A percentile compares a stretch with the other conserved stretches of the same genome.
phyloP scores from a whole-genome alignment of 192 early-diverging fungal genomes.

The Entomortierella chlamydospora region DNA sequence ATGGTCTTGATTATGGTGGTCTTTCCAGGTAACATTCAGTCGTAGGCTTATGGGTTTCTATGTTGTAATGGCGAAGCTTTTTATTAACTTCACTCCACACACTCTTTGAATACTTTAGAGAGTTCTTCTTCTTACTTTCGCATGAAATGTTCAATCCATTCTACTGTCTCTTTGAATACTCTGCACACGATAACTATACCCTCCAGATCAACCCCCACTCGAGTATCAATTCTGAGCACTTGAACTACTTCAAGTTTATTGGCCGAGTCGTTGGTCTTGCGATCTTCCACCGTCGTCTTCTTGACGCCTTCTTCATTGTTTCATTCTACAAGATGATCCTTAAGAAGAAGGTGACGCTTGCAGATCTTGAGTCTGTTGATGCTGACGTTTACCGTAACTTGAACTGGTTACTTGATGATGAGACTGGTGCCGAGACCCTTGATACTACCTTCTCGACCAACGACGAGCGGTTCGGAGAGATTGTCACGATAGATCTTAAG shows the following conservation, averaged over 20 bases:
- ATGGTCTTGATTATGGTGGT: slow-evolving; percentile 98
- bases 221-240: slow-evolving; percentile 95
- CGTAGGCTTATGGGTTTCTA: neutral
- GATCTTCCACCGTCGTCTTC: slow-evolving; percentile 96
- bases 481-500: slow-evolving; percentile 90
- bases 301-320: slow-evolving; percentile 96
- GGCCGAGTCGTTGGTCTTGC: slow-evolving; percentile 95
- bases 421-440: slow-evolving; percentile 82
- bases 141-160: slow-evolving; percentile 99
- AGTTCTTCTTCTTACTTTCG: slow-evolving; percentile 98
- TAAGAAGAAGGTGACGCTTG: slow-evolving; percentile 87
- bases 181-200: slow-evolving; percentile 97
- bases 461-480: slow-evolving; percentile 92
- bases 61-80: too few species aligned
- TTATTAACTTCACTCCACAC: too few species aligned
- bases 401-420: slow-evolving; percentile 96
- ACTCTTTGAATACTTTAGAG: slow-evolving; percentile 60
- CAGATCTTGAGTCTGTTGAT: slow-evolving; percentile 96
- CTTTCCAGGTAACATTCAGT: slow-evolving; percentile 74
- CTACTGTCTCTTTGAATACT: slow-evolving; percentile 96
- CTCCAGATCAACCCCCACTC: slow-evolving; percentile 98
- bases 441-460: slow-evolving; percentile 94
- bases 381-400: slow-evolving; percentile 91
- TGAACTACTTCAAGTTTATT: slow-evolving; percentile 99
- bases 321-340: slow-evolving; percentile 98